These are phyloP conservation scores for Linnemannia hyalina DNA, from an alignment of 192 early-diverging fungal species.

Conservation along the genomic window DNA sequence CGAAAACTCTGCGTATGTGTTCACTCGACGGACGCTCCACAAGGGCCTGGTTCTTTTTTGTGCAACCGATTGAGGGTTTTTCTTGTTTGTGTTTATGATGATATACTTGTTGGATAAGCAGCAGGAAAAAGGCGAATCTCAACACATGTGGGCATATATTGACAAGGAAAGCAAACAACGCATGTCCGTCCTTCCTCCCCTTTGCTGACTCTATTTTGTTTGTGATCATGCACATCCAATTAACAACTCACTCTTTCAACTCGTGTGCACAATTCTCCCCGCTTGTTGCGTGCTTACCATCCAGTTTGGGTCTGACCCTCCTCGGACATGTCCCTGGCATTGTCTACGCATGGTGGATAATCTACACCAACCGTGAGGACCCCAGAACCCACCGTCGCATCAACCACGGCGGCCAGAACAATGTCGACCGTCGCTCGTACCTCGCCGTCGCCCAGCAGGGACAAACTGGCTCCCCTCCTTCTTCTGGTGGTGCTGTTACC, in stretches of 20 bases:
- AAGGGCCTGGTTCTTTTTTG: neutral
- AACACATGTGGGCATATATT: neutral
- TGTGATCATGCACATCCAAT: neutral
- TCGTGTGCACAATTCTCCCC: neutral
- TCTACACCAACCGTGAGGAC: slow-evolving; percentile 46
- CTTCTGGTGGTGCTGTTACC: neutral
- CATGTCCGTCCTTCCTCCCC: neutral
- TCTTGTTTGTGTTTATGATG: neutral
- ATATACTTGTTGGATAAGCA: slow-evolving; percentile 1
- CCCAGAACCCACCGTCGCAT: neutral
- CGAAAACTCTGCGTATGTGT: neutral
- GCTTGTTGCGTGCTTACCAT: neutral
- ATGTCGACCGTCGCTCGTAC: slow-evolving; percentile 10
- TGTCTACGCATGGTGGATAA: slow-evolving; percentile 45
- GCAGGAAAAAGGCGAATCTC: neutral
- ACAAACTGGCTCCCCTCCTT: slow-evolving; percentile 1
- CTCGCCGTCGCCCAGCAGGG: neutral
- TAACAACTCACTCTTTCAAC: neutral
- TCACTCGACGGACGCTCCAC: neutral
- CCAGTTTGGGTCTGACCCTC: slow-evolving; percentile 27
- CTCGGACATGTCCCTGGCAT: slow-evolving; percentile 43
- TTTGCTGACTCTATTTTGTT: too few species aligned
- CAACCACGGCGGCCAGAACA: neutral
- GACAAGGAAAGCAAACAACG: neutral
- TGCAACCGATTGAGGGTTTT: neutral